Evolutionary conservation across 768 basidiomycete genomes (phyloP).

Genomic region (Panellus pusillus): DNA sequence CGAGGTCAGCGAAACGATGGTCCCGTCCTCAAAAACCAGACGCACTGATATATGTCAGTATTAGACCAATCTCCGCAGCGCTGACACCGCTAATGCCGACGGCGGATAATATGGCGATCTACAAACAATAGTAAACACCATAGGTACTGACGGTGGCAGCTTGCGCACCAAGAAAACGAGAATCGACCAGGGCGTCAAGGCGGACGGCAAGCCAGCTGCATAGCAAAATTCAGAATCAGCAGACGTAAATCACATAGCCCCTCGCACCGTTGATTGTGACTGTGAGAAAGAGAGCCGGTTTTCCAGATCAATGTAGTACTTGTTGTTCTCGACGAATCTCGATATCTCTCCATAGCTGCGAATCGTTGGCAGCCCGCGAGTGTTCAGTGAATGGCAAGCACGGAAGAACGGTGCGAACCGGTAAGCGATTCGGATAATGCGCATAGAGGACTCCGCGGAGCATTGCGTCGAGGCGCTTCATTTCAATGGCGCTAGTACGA

Average conservation of each 20-base stretch:
- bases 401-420: constrained; percentile 28
- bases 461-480: constrained; percentile 65
- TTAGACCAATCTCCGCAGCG: constrained; percentile 69
- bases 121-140: not conserved
- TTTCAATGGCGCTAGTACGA: constrained; percentile 66
- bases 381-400: not conserved
- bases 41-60: constrained; percentile 65
- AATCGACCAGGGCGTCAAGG: constrained; percentile 65
- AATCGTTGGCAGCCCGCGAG: constrained; percentile 56
- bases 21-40: not conserved
- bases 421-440: constrained; percentile 75
- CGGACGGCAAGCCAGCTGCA: constrained; percentile 68
- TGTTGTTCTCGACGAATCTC: constrained; percentile 66
- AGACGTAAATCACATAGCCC: not conserved
- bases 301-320: constrained; percentile 69
- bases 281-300: constrained; percentile 69
- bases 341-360: constrained; percentile 67
- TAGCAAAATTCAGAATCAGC: not conserved
- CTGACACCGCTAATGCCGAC: constrained; percentile 53
- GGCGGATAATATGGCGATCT: constrained; percentile 69
- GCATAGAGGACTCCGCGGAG: constrained; percentile 74
- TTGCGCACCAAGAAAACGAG: constrained; percentile 50
- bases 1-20: not conserved
- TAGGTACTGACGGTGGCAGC: not conserved
- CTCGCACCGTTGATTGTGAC: constrained; percentile 63